phyloP scores from a whole-genome alignment of 2,329 filamentous ascomycete species.

The Cercospora canescens region DNA sequence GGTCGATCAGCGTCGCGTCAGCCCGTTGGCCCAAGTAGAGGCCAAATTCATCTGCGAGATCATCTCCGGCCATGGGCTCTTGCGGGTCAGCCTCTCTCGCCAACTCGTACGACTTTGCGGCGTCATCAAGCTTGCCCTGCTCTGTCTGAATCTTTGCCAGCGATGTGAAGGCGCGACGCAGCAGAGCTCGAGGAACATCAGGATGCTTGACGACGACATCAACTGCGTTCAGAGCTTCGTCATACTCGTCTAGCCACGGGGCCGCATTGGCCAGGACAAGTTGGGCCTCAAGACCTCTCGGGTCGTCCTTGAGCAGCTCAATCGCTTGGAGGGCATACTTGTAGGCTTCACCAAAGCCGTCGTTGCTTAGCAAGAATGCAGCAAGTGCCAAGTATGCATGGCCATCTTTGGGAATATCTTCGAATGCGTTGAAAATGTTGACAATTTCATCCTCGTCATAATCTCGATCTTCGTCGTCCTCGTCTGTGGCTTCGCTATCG shows the following conservation, averaged over 20 bases:
- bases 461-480: background rate
- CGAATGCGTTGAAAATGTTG: slow-evolving; percentile 2
- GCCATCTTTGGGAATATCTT: slow-evolving; percentile 1
- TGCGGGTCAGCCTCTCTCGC: slow-evolving; percentile 5
- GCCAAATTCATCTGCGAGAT: slow-evolving; percentile 2
- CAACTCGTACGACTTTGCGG: background rate
- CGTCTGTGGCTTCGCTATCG: background rate
- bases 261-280: background rate
- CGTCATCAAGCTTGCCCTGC: background rate
- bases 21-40: slow-evolving; percentile 1
- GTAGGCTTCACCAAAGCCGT: background rate
- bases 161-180: background rate
- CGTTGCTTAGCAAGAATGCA: background rate
- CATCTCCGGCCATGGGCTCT: slow-evolving; percentile 7
- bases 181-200: background rate
- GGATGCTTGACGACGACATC: background rate
- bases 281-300: background rate
- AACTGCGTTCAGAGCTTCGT: background rate
- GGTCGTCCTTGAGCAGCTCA: background rate
- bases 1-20: slow-evolving; percentile 3
- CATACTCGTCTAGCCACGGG: background rate
- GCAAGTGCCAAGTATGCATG: slow-evolving; percentile 1
- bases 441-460: background rate
- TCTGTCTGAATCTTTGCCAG: slow-evolving; percentile 6
- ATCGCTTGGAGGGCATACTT: background rate